These are phyloP conservation scores for Lachnellula arida DNA, from an alignment of 2,329 filamentous ascomycete species.

Conservation along the genomic window DNA sequence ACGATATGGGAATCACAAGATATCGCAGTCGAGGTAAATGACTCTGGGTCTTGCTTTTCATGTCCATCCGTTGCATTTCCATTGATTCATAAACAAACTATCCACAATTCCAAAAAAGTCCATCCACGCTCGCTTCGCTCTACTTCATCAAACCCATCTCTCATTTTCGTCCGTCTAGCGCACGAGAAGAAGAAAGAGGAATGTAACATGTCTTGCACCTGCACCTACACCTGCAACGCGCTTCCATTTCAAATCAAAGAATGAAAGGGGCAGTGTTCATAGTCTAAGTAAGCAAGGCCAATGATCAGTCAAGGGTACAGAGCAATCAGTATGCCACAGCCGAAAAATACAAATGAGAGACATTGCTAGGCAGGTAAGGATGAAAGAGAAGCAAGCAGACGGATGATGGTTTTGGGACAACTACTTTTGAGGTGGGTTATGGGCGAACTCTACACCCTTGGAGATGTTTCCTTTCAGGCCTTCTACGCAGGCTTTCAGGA, in stretches of 20 bases:
- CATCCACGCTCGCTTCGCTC: not conserved
- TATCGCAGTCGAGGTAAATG: not conserved
- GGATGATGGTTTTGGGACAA: slow-evolving; percentile 34
- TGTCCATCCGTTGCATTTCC: not conserved
- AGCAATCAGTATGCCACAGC: not conserved
- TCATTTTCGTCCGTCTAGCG: not conserved
- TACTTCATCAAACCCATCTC: not conserved
- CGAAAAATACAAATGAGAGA: not conserved
- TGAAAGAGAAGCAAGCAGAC: slow-evolving; percentile 6
- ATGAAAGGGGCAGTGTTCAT: slow-evolving; percentile 30
- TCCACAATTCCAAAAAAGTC: not conserved
- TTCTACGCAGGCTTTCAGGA: slow-evolving; percentile 69
- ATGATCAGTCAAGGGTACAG: slow-evolving; percentile 27
- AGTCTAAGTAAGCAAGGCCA: slow-evolving; percentile 39
- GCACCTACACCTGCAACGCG: no score
- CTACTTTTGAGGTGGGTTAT: slow-evolving; percentile 88
- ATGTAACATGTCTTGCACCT: slow-evolving; percentile 2
- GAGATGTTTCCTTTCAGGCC: slow-evolving; percentile 89
- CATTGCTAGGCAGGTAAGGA: slow-evolving; percentile 6
- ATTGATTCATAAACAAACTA: not conserved
- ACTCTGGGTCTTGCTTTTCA: not conserved
- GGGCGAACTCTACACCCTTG: slow-evolving; percentile 87
- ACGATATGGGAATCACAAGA: not conserved
- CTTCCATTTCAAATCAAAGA: not conserved
- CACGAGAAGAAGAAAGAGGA: slow-evolving; percentile 15